A percentile compares a stretch with the other conserved stretches of the same genome.
phyloP scores from a whole-genome alignment of 2,329 filamentous ascomycete species.

The Cadophora malorum region DNA sequence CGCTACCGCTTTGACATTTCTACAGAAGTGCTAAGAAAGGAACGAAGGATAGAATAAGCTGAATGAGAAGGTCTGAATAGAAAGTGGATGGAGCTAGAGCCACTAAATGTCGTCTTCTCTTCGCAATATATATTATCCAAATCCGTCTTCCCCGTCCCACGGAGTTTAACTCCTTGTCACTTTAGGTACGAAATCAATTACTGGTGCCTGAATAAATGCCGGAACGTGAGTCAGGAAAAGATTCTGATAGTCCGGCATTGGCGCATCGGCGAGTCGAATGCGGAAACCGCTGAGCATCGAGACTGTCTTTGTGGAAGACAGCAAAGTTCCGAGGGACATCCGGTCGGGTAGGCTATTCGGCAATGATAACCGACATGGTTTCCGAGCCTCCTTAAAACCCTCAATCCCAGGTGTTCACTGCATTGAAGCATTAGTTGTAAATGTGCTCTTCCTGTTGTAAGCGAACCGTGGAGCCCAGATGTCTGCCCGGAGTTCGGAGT shows the following conservation, averaged over 20 bases:
- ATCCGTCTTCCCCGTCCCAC: not conserved
- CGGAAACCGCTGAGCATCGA: not conserved
- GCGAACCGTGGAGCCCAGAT: no score
- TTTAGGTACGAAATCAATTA: not conserved
- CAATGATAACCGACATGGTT: not conserved
- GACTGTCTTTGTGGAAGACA: not conserved
- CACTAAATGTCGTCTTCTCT: not conserved
- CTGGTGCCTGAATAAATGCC: not conserved
- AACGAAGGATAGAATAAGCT: not conserved
- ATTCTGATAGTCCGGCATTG: not conserved
- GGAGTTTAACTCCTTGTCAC: not conserved
- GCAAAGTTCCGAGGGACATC: not conserved
- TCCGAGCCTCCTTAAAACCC: not conserved
- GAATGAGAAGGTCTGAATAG: not conserved
- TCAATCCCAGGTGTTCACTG: no score
- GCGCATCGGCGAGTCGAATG: slow-evolving; percentile 13
- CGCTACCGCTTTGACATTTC: not conserved
- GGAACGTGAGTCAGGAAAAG: not conserved
- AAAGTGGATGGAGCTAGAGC: not conserved
- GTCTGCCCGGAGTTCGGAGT: slow-evolving; percentile 3
- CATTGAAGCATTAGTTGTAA: no score
- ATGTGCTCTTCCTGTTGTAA: no score
- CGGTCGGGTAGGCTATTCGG: not conserved
- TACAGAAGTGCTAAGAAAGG: not conserved
- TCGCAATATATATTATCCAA: not conserved